phyloP scores from a whole-genome alignment of 371 early-diverging fungal species.

The Encephalitozoon romaleae region DNA sequence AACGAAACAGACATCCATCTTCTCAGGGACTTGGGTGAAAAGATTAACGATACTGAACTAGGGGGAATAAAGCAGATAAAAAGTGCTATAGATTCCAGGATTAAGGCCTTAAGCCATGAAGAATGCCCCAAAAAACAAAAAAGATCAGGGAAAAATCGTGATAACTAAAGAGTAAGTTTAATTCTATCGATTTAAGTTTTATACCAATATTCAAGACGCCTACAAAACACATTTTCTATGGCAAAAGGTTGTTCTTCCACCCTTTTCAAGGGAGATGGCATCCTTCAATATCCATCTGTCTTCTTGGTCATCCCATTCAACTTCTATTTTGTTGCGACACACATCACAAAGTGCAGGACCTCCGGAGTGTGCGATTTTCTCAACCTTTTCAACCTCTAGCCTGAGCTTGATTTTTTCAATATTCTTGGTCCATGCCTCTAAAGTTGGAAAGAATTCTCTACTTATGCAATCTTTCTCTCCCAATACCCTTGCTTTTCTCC shows the following conservation, averaged over 20 bases:
- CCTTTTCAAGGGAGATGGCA: conserved; percentile 23
- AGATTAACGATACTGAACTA: background rate
- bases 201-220: background rate
- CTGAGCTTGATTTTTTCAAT: conserved; percentile 24
- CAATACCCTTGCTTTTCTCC: conserved; percentile 19
- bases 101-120: background rate
- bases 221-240: conserved; percentile 33
- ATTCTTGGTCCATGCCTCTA: conserved; percentile 25
- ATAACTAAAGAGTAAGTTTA: background rate
- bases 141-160: background rate
- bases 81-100: background rate
- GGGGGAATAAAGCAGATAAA: background rate
- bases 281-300: conserved; percentile 27
- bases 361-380: conserved; percentile 12
- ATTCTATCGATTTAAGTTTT: background rate
- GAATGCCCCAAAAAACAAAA: background rate
- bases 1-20: background rate
- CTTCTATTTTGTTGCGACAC: conserved; percentile 19
- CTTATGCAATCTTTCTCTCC: conserved; percentile 22
- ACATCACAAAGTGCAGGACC: conserved; percentile 17
- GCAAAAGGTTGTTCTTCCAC: conserved; percentile 1
- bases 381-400: conserved; percentile 21
- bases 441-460: conserved; percentile 31
- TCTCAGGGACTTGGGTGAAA: background rate
- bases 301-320: conserved; percentile 34